Evolutionary conservation across 2,329 filamentous ascomycete species (phyloP).

Genomic region (Penicillium sp.): DNA sequence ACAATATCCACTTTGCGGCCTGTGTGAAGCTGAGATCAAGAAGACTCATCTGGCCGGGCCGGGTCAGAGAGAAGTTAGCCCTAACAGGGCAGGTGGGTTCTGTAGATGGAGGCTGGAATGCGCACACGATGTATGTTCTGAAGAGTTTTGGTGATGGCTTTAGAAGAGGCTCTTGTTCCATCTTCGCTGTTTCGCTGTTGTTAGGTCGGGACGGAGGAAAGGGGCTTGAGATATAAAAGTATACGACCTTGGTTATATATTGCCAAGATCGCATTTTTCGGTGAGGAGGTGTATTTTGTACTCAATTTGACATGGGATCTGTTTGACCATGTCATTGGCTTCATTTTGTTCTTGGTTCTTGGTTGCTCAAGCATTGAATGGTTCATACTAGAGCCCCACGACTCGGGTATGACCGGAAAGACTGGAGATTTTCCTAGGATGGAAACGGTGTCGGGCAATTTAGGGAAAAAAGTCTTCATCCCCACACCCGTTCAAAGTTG

Average conservation of each 20-base stretch:
- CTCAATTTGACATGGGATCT: background rate
- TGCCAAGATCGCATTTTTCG: background rate
- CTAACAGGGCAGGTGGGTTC: conserved; percentile 6
- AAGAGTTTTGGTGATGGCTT: background rate
- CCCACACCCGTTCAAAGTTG: background rate
- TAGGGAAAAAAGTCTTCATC: conserved; percentile 14
- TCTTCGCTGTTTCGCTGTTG: background rate
- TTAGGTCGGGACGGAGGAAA: background rate
- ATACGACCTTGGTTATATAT: background rate
- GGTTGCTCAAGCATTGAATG: background rate
- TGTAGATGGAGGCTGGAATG: conserved; percentile 3
- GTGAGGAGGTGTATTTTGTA: background rate
- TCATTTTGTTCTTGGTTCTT: conserved; percentile 1
- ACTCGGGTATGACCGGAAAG: conserved; percentile 12
- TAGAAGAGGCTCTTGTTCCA: background rate
- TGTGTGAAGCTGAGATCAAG: conserved; percentile 16
- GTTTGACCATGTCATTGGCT: background rate
- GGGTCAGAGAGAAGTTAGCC: background rate
- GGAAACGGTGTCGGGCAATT: conserved; percentile 16
- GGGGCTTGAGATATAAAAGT: background rate
- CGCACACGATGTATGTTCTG: background rate
- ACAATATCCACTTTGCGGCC: background rate
- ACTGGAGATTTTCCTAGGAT: background rate
- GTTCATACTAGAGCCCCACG: conserved; percentile 12
- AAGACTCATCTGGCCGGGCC: conserved; percentile 6